phyloP scores from a whole-genome alignment of 2,329 filamentous ascomycete genomes.

The Neonectria faginata region DNA sequence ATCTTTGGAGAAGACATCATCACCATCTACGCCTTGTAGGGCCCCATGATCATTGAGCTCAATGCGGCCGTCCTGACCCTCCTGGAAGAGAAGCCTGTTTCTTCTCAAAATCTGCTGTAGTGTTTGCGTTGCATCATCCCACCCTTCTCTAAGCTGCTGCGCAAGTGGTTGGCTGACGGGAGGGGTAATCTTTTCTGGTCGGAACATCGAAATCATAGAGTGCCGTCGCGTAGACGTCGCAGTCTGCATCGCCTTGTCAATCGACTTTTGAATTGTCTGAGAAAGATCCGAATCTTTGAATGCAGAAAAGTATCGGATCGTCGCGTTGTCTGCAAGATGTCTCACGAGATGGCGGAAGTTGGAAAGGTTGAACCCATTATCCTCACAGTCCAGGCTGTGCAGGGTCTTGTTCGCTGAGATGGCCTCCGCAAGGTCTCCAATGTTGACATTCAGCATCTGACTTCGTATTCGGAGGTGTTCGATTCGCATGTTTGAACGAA shows the following conservation, averaged over 20 bases:
- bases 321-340: constrained; percentile 56
- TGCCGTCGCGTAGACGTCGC: constrained; percentile 46
- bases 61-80: constrained; percentile 42
- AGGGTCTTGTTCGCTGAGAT: constrained; percentile 62
- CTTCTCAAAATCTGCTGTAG: constrained; percentile 52
- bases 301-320: constrained; percentile 59
- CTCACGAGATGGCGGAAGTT: constrained; percentile 61
- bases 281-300: constrained; percentile 54
- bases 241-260: constrained; percentile 46
- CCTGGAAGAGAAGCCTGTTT: constrained; percentile 49
- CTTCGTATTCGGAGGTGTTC: constrained; percentile 67
- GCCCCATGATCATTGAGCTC: constrained; percentile 32
- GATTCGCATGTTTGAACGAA: constrained; percentile 58
- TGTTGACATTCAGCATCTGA: constrained; percentile 66
- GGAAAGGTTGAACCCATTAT: constrained; percentile 66
- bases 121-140: constrained; percentile 52
- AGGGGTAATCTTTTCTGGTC: constrained; percentile 47
- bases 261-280: constrained; percentile 50
- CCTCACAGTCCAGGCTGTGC: constrained; percentile 65
- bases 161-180: constrained; percentile 49
- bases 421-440: constrained; percentile 63
- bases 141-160: constrained; percentile 54
- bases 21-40: constrained; percentile 37
- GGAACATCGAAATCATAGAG: constrained; percentile 52
- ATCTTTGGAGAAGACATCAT: constrained; percentile 47